Evolutionary conservation across 2,329 filamentous ascomycete genomes (phyloP), one percentile per base, ranked within the genome.

Genomic region (Fusarium goolgardi): DNA sequence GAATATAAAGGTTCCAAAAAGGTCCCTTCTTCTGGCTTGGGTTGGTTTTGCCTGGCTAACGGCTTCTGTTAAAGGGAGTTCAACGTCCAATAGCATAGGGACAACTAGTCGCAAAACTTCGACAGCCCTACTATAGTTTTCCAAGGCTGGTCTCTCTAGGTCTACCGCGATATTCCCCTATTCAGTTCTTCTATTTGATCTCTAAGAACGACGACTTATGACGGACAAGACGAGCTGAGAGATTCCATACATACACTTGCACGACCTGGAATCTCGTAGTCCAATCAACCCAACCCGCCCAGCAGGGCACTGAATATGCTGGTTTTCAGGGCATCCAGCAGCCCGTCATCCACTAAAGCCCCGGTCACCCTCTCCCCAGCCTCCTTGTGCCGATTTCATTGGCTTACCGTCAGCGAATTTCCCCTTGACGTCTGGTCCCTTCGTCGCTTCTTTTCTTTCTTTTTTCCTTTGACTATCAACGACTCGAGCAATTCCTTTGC

Each of bases 401-500:
- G 70, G 70, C 39, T 55, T 47, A 59, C 52, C 63, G 55, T 50
- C 59, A 41, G 52, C 62, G 57, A 61, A 59, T 47, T 55, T 66
- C 71, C 57, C 71, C 61, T 69, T 45, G 57, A 55, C 54, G 45
- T 50, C 41, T 57, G 49, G 41, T 69, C 62, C 57, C 61, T 59
- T 63, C 39, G 59, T 67, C 56, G 52, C 65, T 65, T 71, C 67
- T 68, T 72, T 63, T 63, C 62, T 59, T 67, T 47, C 15, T 41
- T 37, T 45, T 61, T 64, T 63, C 66, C 63, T 69, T 71, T 69
- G 71, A 59, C 62, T 51, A 59, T 63, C 64, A 66, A 58, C 65
- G 69, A 73, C 71, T 66, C 65, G 56, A 64, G 59, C 69, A 73
- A 61, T 59, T 59, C 62, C 54, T 63, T 67, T 53, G 54, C 46